Evolutionary conservation across 2,329 filamentous ascomycete genomes (phyloP), one percentile per base, ranked within the genome.

Genomic region (Pseudomassariella vexata): DNA sequence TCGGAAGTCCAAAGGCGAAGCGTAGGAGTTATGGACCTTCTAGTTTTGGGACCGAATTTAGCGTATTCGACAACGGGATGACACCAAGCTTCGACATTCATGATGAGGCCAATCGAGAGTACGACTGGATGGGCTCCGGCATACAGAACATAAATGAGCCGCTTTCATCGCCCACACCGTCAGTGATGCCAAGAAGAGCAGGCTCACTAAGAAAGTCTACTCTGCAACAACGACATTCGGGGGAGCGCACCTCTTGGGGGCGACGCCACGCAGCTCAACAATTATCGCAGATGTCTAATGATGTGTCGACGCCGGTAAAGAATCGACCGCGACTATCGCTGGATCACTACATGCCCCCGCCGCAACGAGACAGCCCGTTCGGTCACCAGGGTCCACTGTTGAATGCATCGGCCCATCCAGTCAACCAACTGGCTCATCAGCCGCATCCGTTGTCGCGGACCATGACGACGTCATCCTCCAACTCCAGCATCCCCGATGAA

Each of bases 1-100:
- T 84, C 35, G 85, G 85, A 45, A 95, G 85, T 50, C 90, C 92
- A 1, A 85, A 90, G 38, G 85, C 89, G 28, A 95, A 95, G 66
- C 76, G 92, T 44, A 79, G 92, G 49, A 95, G 89, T 59, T 86
- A 95, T 55, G 82, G 82, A 30, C 73, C 79, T 25, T 68, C 80
- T n/a, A 75, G 63, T 45, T 66, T 81, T 40, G 69, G 70, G 27
- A 56, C 65, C 17, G 71, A 72, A 45, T 83, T 86, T 52, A 87
- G 79, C 54, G 78, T 94, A 20, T 94, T 94, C 54, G 86, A 89
- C 38, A 68, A 73, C 36, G 60, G 49, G 26, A 52, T 51, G 35
- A 46, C 35, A 53, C 57, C 31, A 39, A 65, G 57, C 35, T 75
- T 74, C 41, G 72, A 73, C 27, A 66, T 65, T 24, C 70, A 68